These are phyloP conservation scores for Periconia sp. DNA, from an alignment of 2,329 filamentous ascomycete species.

Conservation along the genomic window DNA sequence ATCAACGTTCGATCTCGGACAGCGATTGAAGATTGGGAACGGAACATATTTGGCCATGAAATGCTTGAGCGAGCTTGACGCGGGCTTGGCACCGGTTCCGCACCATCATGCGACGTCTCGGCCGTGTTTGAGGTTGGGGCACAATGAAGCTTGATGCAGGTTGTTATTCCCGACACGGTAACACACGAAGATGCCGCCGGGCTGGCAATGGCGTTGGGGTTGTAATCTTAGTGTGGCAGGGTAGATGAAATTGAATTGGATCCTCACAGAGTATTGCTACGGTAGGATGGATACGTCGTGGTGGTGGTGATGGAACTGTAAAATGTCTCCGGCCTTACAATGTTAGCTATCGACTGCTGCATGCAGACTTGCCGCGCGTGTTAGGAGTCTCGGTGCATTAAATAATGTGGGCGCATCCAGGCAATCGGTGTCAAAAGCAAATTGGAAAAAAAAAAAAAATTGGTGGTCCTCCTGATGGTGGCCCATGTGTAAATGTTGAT, in stretches of 20 bases:
- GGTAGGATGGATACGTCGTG: no score
- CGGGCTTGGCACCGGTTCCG: constrained; percentile 15
- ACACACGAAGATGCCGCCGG: constrained; percentile 1
- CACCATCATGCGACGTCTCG: constrained; percentile 11
- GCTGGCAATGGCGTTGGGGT: neutral
- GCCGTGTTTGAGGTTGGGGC: constrained; percentile 15
- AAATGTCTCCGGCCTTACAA: neutral
- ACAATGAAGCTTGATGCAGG: constrained; percentile 3
- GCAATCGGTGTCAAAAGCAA: neutral
- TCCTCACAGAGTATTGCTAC: no score
- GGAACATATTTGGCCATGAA: constrained; percentile 13
- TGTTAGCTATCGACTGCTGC: no score
- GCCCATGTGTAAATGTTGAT: neutral
- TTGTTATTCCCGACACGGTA: constrained; percentile 5
- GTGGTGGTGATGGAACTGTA: neutral
- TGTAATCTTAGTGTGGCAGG: constrained; percentile 1
- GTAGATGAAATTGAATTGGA: no score
- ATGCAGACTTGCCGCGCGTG: neutral
- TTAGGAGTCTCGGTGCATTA: neutral
- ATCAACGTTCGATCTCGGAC: neutral
- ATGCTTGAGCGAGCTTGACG: constrained; percentile 14
- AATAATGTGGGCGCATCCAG: neutral
- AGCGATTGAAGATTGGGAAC: neutral
- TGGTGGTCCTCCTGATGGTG: constrained; percentile 4
- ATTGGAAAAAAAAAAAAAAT: no score